Base-by-base conservation (phyloP, 2,329 filamentous ascomycete genomes). In the Colletotrichum paranaense region DNA sequence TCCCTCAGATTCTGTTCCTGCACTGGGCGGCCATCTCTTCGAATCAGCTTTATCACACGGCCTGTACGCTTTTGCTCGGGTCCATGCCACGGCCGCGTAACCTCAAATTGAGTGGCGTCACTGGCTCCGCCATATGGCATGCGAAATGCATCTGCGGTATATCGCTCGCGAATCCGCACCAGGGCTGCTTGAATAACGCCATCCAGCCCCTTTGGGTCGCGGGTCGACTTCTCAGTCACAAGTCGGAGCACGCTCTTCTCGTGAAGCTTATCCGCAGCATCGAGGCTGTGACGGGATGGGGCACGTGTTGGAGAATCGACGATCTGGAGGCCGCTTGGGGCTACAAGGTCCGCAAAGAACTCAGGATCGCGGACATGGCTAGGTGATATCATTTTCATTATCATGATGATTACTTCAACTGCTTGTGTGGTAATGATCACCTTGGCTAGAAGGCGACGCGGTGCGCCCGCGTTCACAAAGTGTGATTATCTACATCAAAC, bases 181-280 rank as follows among this genome's bases (percentile, higher is more conserved):
- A 86, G 12, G 89, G 88, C 3, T 89, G 86, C 73, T 76, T 89
- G 42, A 90, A 88, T 73, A 90, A 91, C 76, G 87, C 88, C 4
- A 88, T 90, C 5, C 88, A 90, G 74, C 88, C 88, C 1, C 80
- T 90, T 0, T 90, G 87, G 85, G 82, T 91, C 14, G 89, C 89
- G 0, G 89, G 88, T 0, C 82, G 85, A 46, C 78, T 89, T 0
- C 82, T 91, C 55, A 90, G 86, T 67, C 88, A 91, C 78, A 81
- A 80, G 35, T 80, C 81, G 5, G 84, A 87, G 72, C 85, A 85
- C 55, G 72, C 80, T 14, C 75, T 82, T 12, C 73, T 87, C 9
- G 79, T 84, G 19, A 82, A 83, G 67, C 80, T 87, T 4, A 87
- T 89, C 55, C 83, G 83, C 19, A 84, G 82, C 55, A 89, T 89